Evolutionary conservation across 1,284 basidiomycete genomes (phyloP), one percentile per base, ranked within the genome.

Genomic region (Fistulinella cinereoalba): DNA sequence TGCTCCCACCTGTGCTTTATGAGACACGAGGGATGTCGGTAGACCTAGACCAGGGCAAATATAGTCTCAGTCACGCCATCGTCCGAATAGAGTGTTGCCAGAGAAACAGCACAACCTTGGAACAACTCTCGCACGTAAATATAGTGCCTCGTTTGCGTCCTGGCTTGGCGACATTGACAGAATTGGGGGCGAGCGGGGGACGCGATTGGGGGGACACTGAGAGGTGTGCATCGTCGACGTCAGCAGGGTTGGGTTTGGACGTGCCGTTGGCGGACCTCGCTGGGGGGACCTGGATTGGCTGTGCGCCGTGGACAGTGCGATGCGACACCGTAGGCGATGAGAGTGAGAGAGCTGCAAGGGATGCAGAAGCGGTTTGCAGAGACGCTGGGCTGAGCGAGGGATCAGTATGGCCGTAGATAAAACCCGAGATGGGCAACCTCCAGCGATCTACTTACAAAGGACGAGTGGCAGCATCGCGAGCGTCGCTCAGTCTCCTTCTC

Each of bases 1-100:
- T 98, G 94, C 66, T 98, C 95, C 94, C 94, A 97, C 31, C 94
- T 87, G 63, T 97, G 94, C 71, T 97, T 97, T 71, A 95, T 90
- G 41, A 97, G 76, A 68, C 94, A 97, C 18, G 88, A 92, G 4
- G 93, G 94, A 65, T 97, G 94, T 40, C 92, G 85, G 68, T 97
- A 97, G 45, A 95, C 87, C 86, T 94, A 56, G 16, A 44, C 12
- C 8, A 23, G 22, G 39, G 7, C 6, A 47, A 43, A 27, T 29
- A 36, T 23, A 24, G 36, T 55, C 29, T 42, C 42, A 4, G 32
- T 13, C 13, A 46, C 13, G 27, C 15, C 27, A 44, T 28, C 13
- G 24, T 36, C 45, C 22, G 37, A 42, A 28, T 25, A 39, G 18
- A 10, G 19, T 19, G 37, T 29, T 36, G 27, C 19, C 19, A 32